Conservation (phyloP, 2,329 filamentous ascomycete species). For the Penicillium glabrum region DNA sequence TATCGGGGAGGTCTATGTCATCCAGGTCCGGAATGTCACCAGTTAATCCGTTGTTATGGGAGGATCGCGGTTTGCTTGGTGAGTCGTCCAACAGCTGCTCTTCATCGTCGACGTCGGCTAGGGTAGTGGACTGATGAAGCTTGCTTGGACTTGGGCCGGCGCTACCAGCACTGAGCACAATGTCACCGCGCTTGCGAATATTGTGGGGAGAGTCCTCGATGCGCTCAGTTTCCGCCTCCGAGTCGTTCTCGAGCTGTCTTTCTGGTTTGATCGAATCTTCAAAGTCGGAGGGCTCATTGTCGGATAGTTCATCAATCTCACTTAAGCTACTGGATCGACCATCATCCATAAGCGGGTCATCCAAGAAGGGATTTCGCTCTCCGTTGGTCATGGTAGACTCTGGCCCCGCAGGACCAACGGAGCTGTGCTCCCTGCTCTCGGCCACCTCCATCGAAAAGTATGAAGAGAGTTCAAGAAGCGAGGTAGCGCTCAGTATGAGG, state of each 20-base stretch:
- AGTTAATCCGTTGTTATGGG: constrained; percentile 32
- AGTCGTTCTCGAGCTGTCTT: constrained; percentile 64
- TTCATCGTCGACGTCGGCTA: constrained; percentile 51
- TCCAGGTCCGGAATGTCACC: constrained; percentile 27
- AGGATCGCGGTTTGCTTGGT: constrained; percentile 39
- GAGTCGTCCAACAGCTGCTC: constrained; percentile 44
- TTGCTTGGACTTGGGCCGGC: constrained; percentile 74
- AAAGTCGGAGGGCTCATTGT: constrained; percentile 61
- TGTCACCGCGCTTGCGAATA: constrained; percentile 59
- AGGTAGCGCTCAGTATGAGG: neutral
- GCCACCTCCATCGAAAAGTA: constrained; percentile 40
- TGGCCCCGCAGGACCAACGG: constrained; percentile 34
- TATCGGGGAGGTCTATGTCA: constrained; percentile 30
- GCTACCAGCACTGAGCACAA: constrained; percentile 59
- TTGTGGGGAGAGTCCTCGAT: constrained; percentile 83
- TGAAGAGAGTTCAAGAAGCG: constrained; percentile 1
- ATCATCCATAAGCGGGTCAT: constrained; percentile 57
- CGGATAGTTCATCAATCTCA: constrained; percentile 80
- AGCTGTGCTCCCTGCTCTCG: constrained; percentile 36
- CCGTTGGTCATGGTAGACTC: constrained; percentile 38
- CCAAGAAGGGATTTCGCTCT: constrained; percentile 34
- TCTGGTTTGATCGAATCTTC: constrained; percentile 48
- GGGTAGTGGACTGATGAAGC: constrained; percentile 60
- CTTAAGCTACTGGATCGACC: constrained; percentile 87
- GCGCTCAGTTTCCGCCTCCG: constrained; percentile 92